These are phyloP conservation scores for Ganoderma lucidum DNA, from an alignment of 1,284 basidiomycete genomes.

Conservation along the genomic window DNA sequence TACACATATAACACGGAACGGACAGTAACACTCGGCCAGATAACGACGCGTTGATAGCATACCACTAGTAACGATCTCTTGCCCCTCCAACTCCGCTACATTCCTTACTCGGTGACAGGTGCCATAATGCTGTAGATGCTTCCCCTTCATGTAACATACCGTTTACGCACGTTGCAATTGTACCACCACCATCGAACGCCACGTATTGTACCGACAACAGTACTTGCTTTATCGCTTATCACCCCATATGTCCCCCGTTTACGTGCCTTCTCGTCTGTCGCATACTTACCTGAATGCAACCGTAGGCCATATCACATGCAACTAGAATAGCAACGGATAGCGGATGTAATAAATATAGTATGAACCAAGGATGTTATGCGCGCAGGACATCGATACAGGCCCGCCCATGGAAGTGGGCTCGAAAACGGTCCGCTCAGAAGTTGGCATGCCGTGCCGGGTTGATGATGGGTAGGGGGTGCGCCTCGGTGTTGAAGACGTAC, in stretches of 20 bases:
- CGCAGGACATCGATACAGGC: neutral
- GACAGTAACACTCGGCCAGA: neutral
- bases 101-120: conserved; percentile 2
- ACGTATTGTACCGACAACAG: neutral
- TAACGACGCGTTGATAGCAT: conserved; percentile 4
- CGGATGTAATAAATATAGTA: conserved; percentile 12
- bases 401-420: neutral
- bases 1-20: neutral
- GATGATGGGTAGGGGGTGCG: conserved; percentile 76
- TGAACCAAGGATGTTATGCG: neutral
- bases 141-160: conserved; percentile 3
- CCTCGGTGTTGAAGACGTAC: conserved; percentile 97
- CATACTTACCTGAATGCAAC: neutral
- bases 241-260: neutral
- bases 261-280: neutral
- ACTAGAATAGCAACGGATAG: conserved; percentile 23
- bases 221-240: neutral
- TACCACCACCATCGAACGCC: neutral
- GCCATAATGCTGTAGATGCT: neutral
- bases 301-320: neutral
- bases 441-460: conserved; percentile 58
- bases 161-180: neutral
- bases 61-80: conserved; percentile 5
- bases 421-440: conserved; percentile 43
- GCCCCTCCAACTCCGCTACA: neutral